Evolutionary conservation across 2,329 filamentous ascomycete species (phyloP), one percentile per base, ranked within the genome.

Genomic region (Scopulariopsis brevicaulis): DNA sequence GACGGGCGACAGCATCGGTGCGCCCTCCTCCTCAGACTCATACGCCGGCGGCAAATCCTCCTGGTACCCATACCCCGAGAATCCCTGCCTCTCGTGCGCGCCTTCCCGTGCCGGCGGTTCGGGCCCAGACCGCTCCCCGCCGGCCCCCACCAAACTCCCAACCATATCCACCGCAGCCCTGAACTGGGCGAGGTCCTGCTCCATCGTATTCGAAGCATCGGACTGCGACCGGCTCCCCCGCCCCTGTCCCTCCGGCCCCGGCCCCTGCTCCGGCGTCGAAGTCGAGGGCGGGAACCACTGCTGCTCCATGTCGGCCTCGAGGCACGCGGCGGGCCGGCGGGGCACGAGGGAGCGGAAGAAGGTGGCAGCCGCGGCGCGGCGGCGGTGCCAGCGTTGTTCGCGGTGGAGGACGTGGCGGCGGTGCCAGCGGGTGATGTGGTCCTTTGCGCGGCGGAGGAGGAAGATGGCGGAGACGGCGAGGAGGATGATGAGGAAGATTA

Each of bases 131-230:
- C 69, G 71, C 60, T 76, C 74, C 58, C 34, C 55, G 55, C 77
- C 75, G 1, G 71, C 74, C 6, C 73, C 68, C 24, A 79, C 70
- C 56, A 80, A 69, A 48, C 74, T 72, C 48, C 72, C 73, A 0
- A 80, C 74, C 52, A 78, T 68, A 6, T 70, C 69, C 7, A 75
- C 76, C 2, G 73, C 77, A 55, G 71, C 70, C 2, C 77, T 71
- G 65, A 80, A 76, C 54, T 73, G 69, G 3, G 75, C 72, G 61
- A 80, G 72, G 63, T 79, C 77, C 62, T 78, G 71, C 61, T 77
- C 74, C 72, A 79, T 75, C 3, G 73, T 73, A 12, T 63, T 70
- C 63, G 43, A 67, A 1, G 37, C 20, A 28, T 43, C 59, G 7
- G 25, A 57, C n/a, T 35, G 55, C n/a, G 56, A 59, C 51, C 61